Evolutionary conservation across 306 rosid genomes (phyloP), one percentile per base, ranked within the genome.

Genomic region (Mimosa bimucronata): DNA sequence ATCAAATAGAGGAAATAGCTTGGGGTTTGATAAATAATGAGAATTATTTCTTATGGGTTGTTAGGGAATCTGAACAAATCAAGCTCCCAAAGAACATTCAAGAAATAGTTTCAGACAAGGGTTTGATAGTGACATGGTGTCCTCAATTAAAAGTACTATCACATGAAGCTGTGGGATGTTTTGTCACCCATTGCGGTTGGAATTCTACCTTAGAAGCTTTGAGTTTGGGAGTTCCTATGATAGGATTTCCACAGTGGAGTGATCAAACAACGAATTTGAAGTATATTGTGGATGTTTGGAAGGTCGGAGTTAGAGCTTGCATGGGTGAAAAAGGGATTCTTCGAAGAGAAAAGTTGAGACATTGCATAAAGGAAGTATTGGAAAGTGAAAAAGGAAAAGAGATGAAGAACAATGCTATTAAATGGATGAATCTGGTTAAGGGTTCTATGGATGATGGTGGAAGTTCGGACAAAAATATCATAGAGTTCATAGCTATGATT

Each of bases 121-220:
- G 69, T 13, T 15, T 29, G 19, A 30, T 64, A 3, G 69, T 62
- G 11, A 16, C 11, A 16, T 64, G 69, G 69, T 64, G 69, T 30
- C 41, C 41, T 19, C 69, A 7, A 16, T n/a, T 64, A 6, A 19
- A 6, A 16, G 41, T 64, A 3, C 23, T 64, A 0, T 64, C 69
- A 64, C 69, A 64, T 16, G 42, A 64, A 7, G 69, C 69, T 15
- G 69, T 64, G 11, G 69, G 69, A 14, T 30, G 69, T 19, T 28
- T 62, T 15, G 69, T 64, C 6, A 64, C 42, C 2, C 69, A 30
- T 16, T 64, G 69, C 30, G 69, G 69, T 6, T 64, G 42, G 69
- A 64, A 64, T 14, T 64, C 69, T 1, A 19, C 60, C 2, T 52
- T 52, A 11, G 66, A 58, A 58, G 66, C 66, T 58, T 3, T 58